Percentiles rank a stretch among this genome's conserved stretches.
Conservation (phyloP, 495 filamentous ascomycete genomes). For the Penicillium odoratum region DNA sequence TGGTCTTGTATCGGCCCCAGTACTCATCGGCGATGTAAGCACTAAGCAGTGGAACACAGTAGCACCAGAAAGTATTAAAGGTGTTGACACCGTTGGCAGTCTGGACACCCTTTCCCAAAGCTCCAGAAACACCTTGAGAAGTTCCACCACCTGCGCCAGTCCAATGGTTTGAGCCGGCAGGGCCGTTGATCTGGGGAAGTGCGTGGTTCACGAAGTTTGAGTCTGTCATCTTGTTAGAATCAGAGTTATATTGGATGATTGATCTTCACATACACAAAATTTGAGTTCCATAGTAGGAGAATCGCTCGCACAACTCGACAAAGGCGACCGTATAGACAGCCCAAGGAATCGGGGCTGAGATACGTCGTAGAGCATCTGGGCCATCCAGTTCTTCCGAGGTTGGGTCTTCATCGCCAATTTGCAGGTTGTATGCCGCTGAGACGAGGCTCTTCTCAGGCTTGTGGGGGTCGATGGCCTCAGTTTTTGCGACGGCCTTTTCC, state of each 20-base stretch:
- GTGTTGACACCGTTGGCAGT: slow-evolving; percentile 43
- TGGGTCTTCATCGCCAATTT: slow-evolving; percentile 38
- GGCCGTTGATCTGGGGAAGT: slow-evolving; percentile 20
- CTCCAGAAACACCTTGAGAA: slow-evolving; percentile 12
- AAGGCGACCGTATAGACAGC: slow-evolving; percentile 71
- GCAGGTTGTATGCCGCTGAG: slow-evolving; percentile 10
- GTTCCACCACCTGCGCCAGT: slow-evolving; percentile 20
- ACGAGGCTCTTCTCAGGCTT: slow-evolving; percentile 21
- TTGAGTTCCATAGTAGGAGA: slow-evolving; percentile 77
- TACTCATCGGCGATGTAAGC: slow-evolving; percentile 69
- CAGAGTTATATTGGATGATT: slow-evolving; percentile 13
- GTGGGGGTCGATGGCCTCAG: background rate
- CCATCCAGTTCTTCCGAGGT: slow-evolving; percentile 58
- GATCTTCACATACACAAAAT: slow-evolving; percentile 59
- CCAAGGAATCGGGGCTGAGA: slow-evolving; percentile 65
- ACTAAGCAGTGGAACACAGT: slow-evolving; percentile 66
- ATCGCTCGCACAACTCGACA: slow-evolving; percentile 75
- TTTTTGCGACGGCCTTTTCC: background rate
- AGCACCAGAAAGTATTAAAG: slow-evolving; percentile 77
- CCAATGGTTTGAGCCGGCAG: slow-evolving; percentile 23
- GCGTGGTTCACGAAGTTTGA: slow-evolving; percentile 17
- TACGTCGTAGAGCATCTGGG: slow-evolving; percentile 52
- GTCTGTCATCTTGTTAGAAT: background rate
- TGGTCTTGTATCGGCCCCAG: slow-evolving; percentile 56
- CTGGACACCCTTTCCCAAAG: slow-evolving; percentile 20